Conservation (phyloP, 169 alveolate species). For the Plasmodium fragile region DNA sequence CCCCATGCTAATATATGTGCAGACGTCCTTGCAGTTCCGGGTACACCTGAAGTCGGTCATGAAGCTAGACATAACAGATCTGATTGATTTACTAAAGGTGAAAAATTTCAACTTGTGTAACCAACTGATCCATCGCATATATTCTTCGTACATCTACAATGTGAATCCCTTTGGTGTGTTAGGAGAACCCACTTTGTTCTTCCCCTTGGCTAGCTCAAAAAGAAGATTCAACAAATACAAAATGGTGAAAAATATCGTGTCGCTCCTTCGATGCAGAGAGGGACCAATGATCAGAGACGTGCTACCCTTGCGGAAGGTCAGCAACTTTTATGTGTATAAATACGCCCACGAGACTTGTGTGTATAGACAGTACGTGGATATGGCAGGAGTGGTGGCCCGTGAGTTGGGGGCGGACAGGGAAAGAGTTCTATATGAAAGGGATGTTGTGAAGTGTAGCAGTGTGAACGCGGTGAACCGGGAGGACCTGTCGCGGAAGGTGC, state of each 20-base stretch:
- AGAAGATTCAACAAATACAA: not conserved
- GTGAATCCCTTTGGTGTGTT: constrained; percentile 17
- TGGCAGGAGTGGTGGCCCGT: not conserved
- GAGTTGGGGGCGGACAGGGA: not conserved
- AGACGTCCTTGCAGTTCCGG: constrained; percentile 1
- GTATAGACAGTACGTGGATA: constrained; percentile 31
- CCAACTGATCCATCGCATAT: constrained; percentile 44
- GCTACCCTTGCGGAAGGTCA: constrained; percentile 1
- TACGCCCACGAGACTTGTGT: not conserved
- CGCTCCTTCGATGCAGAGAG: not conserved
- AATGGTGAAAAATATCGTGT: constrained; percentile 19
- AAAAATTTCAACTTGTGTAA: constrained; percentile 45
- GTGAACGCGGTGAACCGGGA: not conserved
- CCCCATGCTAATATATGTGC: constrained; percentile 31
- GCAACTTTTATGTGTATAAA: constrained; percentile 24
- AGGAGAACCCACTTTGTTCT: constrained; percentile 30
- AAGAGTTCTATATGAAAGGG: not conserved
- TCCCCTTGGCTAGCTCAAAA: not conserved
- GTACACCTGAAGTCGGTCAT: constrained; percentile 16
- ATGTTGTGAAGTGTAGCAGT: not conserved
- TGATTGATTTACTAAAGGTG: constrained; percentile 7
- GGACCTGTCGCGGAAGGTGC: constrained; percentile 6
- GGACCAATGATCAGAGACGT: not conserved
- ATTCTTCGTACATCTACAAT: constrained; percentile 30
- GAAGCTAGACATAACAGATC: constrained; percentile 11